Evolutionary conservation across 306 rosid species (phyloP).

Genomic region (Bauhinia variegata): DNA sequence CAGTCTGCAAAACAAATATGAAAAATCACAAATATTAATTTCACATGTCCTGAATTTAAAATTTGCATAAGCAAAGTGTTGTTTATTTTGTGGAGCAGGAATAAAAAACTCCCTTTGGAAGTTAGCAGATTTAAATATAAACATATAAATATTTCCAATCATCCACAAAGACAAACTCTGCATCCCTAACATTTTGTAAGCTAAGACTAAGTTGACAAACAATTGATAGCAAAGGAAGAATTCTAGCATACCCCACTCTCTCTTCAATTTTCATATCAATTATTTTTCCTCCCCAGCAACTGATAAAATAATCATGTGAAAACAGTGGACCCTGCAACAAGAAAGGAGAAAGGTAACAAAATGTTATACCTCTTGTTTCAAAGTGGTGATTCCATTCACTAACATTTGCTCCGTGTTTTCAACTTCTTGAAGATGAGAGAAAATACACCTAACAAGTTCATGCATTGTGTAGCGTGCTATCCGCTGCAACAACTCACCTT

Average conservation of each 20-base stretch:
- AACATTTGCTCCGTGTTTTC: constrained; percentile 51
- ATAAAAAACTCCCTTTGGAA: too few species aligned
- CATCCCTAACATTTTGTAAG: constrained; percentile 26
- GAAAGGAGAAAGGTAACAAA: constrained; percentile 18
- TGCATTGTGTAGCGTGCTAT: constrained; percentile 96
- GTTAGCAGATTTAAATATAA: too few species aligned
- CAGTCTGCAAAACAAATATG: constrained; percentile 51
- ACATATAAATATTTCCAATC: too few species aligned
- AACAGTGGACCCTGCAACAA: constrained; percentile 25
- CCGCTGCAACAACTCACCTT: constrained; percentile 93
- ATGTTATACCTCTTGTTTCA: constrained; percentile 56
- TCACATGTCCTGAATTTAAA: constrained; percentile 18
- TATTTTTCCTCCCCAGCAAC: constrained; percentile 10
- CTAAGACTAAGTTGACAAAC: constrained; percentile 3
- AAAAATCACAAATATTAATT: not conserved
- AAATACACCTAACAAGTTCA: constrained; percentile 87
- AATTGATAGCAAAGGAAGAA: constrained; percentile 8
- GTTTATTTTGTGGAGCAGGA: too few species aligned
- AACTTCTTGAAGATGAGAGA: constrained; percentile 88
- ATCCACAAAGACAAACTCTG: not conserved
- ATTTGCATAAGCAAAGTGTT: constrained; percentile 12
- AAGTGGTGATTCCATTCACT: constrained; percentile 51
- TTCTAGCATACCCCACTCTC: constrained; percentile 1
- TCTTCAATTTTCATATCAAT: not conserved
- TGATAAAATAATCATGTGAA: constrained; percentile 10